Evolutionary conservation across 768 basidiomycete genomes (phyloP), one percentile per base, ranked within the genome.

Genomic region (Xerocomellus intermedius): DNA sequence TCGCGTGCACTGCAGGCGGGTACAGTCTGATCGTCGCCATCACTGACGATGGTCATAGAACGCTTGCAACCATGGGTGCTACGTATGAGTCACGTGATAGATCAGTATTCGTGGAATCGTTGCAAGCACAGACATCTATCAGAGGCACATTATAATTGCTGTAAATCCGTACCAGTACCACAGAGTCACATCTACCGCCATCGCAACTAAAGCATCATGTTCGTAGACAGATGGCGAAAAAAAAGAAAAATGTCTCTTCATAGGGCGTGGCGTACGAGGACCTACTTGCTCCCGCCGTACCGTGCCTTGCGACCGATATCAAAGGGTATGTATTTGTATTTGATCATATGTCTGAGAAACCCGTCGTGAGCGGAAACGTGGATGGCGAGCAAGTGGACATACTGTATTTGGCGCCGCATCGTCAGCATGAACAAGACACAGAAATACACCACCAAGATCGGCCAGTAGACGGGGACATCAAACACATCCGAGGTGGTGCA

Each of bases 401-500:
- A 96, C 94, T 93, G 91, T 61, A 98, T 94, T 74, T 98, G 94
- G 58, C 94, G 78, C 58, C 94, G 83, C 93, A 99, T 96, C 5
- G 96, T 98, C 63, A 98, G 77, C 21, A 91, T 83, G 68, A 98
- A 98, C 51, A 98, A 81, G 41, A 94, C 88, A 72, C 90, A 90
- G 80, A 98, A 99, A 77, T 99, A 99, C 54, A 98, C 78, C 63
- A 98, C 86, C 51, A 99, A 84, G 72, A 99, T 98, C 8, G 97
- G 97, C 95, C 97, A 98, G 76, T 97, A 98, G 22, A 98, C 97
- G 8, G 97, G 96, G 21, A 99, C 89, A 69, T 98, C 95, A 62
- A 97, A 96, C 35, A 87, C 75, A 43, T 88, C 80, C 24, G 91
- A 95, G 52, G 87, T 75, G 2, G 97, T 91, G 70, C 88, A 88